Evolutionary conservation across 768 basidiomycete species (phyloP), one percentile per base, ranked within the genome.

Genomic region (Tricholoma hemisulphureum): DNA sequence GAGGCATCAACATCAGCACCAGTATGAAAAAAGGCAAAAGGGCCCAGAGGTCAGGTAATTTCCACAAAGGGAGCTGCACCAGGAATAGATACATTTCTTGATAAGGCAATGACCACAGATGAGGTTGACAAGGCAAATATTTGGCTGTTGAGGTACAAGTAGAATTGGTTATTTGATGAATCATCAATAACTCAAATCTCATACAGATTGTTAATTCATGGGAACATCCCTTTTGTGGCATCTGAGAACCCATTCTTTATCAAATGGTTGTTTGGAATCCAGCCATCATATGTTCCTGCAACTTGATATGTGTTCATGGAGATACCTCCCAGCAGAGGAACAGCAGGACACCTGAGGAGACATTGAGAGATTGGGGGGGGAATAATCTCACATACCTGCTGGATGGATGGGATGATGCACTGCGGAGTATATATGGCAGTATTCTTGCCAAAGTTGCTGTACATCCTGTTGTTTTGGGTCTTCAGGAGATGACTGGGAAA

Each of bases 361-460:
- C 34, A 8, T 28, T 5, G 24, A 46, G 39, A 53, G 51, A 18
- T 24, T 53, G 29, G 21, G 31, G 51, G 16, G 8, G 41, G 20
- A 52, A 48, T 9, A 21, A 46, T 7, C 14, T 58, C 3, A 58
- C 51, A 6, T 52, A 39, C 18, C 21, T 58, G 14, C 34, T 58
- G 3, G 57, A 58, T 32, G 57, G 57, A 11, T 58, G 57, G 57
- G 54, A 55, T 31, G 54, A 55, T 48, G 29, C 31, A 16, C 8
- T 24, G 45, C 29, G 29, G 21, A 24, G 56, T 45, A 37, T 57
- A 11, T 57, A 57, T 52, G 56, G 56, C 7, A 23, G 50, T 18
- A 4, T 57, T 7, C 24, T 52, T 13, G 50, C 56, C 7, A 50
- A 57, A 57, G 51, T 51, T 13, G 56, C 20, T 20, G 24, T 41